Percentiles rank a stretch among this genome's conserved stretches.
These are phyloP conservation scores for Piper longum DNA, from an alignment of 164 flowering plant species.

Conservation along the genomic window DNA sequence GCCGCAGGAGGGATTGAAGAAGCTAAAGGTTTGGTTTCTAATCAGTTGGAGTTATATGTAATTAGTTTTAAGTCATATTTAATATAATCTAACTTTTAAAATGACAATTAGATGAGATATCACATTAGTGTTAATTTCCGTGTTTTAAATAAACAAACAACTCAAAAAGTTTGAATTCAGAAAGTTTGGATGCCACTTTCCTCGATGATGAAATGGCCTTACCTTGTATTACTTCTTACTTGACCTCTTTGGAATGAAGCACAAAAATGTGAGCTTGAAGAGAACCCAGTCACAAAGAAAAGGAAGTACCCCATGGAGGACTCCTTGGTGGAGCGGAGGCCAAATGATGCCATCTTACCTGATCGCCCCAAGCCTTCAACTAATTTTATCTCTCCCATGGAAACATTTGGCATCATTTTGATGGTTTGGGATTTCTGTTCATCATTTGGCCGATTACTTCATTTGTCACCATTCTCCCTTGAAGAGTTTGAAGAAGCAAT, in stretches of 20 bases:
- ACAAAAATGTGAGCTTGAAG: neutral
- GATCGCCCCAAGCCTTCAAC: slow-evolving; percentile 9
- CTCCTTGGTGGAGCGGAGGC: slow-evolving; percentile 7
- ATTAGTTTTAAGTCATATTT: neutral
- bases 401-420: slow-evolving; percentile 7
- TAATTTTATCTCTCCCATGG: slow-evolving; percentile 6
- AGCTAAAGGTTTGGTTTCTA: neutral
- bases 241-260: neutral
- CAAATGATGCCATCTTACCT: slow-evolving; percentile 6
- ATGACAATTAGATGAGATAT: neutral
- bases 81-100: neutral
- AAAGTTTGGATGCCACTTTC: neutral
- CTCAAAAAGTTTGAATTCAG: neutral
- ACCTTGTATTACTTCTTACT: neutral
- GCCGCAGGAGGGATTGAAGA: neutral
- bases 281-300: neutral
- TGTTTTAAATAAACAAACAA: neutral
- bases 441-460: slow-evolving; percentile 6
- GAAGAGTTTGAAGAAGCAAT: slow-evolving; percentile 12
- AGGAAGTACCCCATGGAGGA: slow-evolving; percentile 14
- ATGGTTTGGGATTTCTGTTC: slow-evolving; percentile 16
- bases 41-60: neutral
- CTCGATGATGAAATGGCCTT: neutral
- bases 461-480: slow-evolving; percentile 9
- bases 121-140: neutral